These are phyloP conservation scores for Vicia faba DNA, from an alignment of 306 rosid species.

Conservation along the genomic window DNA sequence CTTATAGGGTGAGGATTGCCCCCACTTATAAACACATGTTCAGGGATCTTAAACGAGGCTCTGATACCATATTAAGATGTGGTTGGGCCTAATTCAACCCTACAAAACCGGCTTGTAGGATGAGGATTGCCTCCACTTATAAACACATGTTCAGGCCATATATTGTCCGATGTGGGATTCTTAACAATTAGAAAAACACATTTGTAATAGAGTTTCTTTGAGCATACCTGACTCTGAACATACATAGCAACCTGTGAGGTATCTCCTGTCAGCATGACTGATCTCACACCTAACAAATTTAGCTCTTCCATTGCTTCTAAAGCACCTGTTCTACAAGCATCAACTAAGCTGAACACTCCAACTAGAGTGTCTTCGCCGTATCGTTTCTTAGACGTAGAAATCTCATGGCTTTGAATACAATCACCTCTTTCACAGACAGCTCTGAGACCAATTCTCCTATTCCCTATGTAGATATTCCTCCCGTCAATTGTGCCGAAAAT, in stretches of 20 bases:
- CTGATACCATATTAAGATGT: no score
- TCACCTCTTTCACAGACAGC: constrained; percentile 63
- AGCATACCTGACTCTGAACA: constrained; percentile 63
- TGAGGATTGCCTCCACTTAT: no score
- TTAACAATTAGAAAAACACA: background rate
- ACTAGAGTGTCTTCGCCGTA: constrained; percentile 44
- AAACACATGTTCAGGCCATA: no score
- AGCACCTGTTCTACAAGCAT: constrained; percentile 75
- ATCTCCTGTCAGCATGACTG: constrained; percentile 89
- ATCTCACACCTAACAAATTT: constrained; percentile 62
- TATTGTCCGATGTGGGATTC: no score
- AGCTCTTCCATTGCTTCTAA: constrained; percentile 68
- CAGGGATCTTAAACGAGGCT: no score
- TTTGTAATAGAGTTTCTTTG: background rate
- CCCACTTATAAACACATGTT: no score
- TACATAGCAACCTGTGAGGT: constrained; percentile 63
- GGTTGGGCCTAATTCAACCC: no score
- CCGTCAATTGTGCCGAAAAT: constrained; percentile 71
- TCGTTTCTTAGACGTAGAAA: background rate
- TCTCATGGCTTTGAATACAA: constrained; percentile 9
- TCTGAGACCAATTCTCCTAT: constrained; percentile 60
- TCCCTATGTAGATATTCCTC: constrained; percentile 70
- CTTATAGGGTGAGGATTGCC: no score
- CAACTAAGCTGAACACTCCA: constrained; percentile 67
- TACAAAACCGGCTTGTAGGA: no score